Conservation (phyloP, 139 green algal genomes). For the Tetraselmis chui region DNA sequence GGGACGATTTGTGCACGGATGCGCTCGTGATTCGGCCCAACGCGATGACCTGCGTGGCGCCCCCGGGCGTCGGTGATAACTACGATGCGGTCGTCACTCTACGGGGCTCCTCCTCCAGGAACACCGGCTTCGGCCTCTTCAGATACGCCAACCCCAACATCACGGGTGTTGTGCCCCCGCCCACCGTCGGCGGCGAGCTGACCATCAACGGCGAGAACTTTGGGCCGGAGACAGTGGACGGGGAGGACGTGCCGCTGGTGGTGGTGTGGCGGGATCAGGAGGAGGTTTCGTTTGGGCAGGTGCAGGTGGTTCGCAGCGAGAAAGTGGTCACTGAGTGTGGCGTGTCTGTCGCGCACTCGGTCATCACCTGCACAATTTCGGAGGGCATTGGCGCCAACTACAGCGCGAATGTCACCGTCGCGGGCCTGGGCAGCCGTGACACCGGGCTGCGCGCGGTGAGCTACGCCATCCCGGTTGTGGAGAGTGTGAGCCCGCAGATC, state of each 20-base stretch:
- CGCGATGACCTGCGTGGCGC: conserved; percentile 7
- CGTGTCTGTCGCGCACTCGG: conserved; percentile 18
- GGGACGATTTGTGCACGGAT: conserved; percentile 6
- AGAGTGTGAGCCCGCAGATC: background rate
- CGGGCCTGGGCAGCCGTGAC: background rate
- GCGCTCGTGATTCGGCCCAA: background rate
- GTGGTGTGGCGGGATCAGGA: background rate
- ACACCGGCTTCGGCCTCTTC: conserved; percentile 10
- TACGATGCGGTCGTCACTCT: conserved; percentile 17
- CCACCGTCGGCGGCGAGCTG: background rate
- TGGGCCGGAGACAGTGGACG: background rate
- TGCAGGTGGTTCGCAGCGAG: background rate
- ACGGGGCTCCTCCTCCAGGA: conserved; percentile 6
- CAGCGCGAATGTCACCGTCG: background rate
- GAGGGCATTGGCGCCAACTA: conserved; percentile 8
- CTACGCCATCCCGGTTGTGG: conserved; percentile 4
- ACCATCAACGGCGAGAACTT: conserved; percentile 4
- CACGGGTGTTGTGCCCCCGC: background rate
- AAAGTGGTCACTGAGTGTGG: background rate
- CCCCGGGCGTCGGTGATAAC: conserved; percentile 6
- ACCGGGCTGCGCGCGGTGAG: conserved; percentile 6
- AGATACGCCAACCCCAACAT: conserved; percentile 2
- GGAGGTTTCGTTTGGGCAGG: background rate
- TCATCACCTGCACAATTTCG: conserved; percentile 4
- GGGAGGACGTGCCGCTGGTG: background rate